phyloP scores from a whole-genome alignment of 2,329 filamentous ascomycete genomes.

The Trichoderma harzianum region DNA sequence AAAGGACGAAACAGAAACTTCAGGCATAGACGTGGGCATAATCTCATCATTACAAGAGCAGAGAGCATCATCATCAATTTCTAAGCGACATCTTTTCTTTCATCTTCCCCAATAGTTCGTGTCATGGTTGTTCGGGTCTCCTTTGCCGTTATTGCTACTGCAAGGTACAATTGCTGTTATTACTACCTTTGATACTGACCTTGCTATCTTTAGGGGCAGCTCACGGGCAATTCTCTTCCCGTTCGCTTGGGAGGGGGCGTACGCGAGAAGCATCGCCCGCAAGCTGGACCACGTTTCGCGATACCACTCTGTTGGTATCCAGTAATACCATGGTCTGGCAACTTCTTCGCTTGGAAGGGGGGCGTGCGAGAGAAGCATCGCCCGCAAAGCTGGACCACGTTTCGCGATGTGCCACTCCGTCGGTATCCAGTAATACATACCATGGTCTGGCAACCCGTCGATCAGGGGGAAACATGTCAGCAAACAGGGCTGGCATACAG shows the following conservation, averaged over 20 bases:
- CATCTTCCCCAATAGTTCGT: not conserved
- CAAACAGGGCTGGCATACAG: not conserved
- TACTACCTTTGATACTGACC: not conserved
- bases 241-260: not conserved
- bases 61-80: not conserved
- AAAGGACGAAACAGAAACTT: slow-evolving; percentile 58
- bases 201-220: not conserved
- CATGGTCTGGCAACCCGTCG: not conserved
- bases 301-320: not conserved
- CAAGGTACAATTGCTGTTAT: not conserved
- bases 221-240: not conserved
- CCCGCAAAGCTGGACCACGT: not conserved
- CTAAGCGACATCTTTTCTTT: not conserved
- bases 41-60: not conserved
- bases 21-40: slow-evolving; percentile 30
- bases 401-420: not conserved
- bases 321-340: not conserved
- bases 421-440: not conserved
- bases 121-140: not conserved
- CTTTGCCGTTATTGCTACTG: not conserved
- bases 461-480: not conserved
- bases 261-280: not conserved
- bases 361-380: not conserved
- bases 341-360: not conserved
- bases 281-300: not conserved